phyloP scores from a whole-genome alignment of 2,329 filamentous ascomycete species.

The Sporothrix schenckii region DNA sequence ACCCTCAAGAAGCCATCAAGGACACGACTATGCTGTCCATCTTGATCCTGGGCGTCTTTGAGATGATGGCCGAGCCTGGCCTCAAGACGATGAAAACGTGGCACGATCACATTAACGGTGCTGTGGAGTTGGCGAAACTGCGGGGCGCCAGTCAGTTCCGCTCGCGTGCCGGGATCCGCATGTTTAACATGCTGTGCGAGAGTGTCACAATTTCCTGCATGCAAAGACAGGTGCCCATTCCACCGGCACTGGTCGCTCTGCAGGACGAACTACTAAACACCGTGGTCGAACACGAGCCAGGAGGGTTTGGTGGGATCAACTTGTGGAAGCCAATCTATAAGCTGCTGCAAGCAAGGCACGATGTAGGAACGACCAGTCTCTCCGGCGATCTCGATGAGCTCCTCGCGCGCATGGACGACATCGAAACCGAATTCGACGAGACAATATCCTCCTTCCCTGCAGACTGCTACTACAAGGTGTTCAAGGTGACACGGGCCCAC shows the following conservation, averaged over 20 bases:
- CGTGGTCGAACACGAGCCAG: constrained; percentile 43
- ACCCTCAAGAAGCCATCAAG: constrained; percentile 50
- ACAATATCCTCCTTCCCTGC: constrained; percentile 47
- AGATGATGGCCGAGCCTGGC: constrained; percentile 55
- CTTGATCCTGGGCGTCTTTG: constrained; percentile 58
- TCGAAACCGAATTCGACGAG: constrained; percentile 50
- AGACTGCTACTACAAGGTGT: constrained; percentile 49
- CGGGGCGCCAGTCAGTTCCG: constrained; percentile 54
- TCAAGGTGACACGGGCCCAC: constrained; percentile 47
- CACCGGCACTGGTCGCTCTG: constrained; percentile 52
- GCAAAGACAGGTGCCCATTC: constrained; percentile 54
- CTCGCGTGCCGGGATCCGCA: constrained; percentile 51
- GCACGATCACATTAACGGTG: constrained; percentile 58
- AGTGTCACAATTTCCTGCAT: constrained; percentile 57
- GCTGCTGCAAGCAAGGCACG: constrained; percentile 52
- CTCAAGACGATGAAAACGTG: constrained; percentile 54
- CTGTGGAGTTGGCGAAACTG: constrained; percentile 54
- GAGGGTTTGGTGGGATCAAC: constrained; percentile 44
- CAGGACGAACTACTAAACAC: constrained; percentile 48
- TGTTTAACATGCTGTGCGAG: constrained; percentile 59
- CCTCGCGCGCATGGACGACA: constrained; percentile 45
- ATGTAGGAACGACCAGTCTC: constrained; percentile 46
- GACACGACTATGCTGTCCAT: constrained; percentile 58
- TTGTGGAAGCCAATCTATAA: constrained; percentile 51
- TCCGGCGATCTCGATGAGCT: constrained; percentile 48